Percentiles rank a stretch among this genome's conserved stretches.
Conservation (phyloP, 352 stramenopile species). For the Phytopythium litorale region DNA sequence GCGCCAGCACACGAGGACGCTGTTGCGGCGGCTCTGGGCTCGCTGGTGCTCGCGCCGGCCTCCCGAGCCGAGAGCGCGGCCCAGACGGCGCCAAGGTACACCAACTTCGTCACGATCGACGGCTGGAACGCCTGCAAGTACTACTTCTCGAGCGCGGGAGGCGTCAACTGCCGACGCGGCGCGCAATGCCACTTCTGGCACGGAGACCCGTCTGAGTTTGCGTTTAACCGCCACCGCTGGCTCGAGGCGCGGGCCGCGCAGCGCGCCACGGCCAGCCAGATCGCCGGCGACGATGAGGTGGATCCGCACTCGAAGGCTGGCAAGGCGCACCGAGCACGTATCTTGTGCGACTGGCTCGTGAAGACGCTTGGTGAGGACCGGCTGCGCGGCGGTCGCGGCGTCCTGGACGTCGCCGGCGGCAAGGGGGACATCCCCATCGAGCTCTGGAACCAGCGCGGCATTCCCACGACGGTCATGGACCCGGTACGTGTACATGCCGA, state of each 20-base stretch:
- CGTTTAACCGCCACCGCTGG: too few species aligned
- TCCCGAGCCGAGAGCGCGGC: slow-evolving; percentile 30
- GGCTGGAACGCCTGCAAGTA: too few species aligned
- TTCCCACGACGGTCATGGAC: slow-evolving; percentile 82
- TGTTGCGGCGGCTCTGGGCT: slow-evolving; percentile 23
- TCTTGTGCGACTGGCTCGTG: slow-evolving; percentile 85
- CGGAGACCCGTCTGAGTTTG: too few species aligned
- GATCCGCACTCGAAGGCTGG: slow-evolving; percentile 66
- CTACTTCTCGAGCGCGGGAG: too few species aligned
- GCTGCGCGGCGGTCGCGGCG: slow-evolving; percentile 51
- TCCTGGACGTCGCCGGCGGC: slow-evolving; percentile 86
- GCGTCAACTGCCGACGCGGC: too few species aligned
- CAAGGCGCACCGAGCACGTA: slow-evolving; percentile 67
- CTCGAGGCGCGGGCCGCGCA: too few species aligned
- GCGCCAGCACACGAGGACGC: neutral
- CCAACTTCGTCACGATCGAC: too few species aligned
- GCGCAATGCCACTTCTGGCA: too few species aligned
- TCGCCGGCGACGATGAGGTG: slow-evolving; percentile 17
- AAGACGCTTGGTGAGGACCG: slow-evolving; percentile 37
- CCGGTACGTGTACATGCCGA: slow-evolving; percentile 35
- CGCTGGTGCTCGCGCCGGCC: slow-evolving; percentile 37
- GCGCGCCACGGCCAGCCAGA: too few species aligned
- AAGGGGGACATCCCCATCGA: slow-evolving; percentile 87
- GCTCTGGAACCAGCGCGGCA: slow-evolving; percentile 72
- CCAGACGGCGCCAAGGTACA: too few species aligned